Evolutionary conservation across 1,284 basidiomycete species (phyloP), one percentile per base, ranked within the genome.

Genomic region (Irpex rosettiformis): DNA sequence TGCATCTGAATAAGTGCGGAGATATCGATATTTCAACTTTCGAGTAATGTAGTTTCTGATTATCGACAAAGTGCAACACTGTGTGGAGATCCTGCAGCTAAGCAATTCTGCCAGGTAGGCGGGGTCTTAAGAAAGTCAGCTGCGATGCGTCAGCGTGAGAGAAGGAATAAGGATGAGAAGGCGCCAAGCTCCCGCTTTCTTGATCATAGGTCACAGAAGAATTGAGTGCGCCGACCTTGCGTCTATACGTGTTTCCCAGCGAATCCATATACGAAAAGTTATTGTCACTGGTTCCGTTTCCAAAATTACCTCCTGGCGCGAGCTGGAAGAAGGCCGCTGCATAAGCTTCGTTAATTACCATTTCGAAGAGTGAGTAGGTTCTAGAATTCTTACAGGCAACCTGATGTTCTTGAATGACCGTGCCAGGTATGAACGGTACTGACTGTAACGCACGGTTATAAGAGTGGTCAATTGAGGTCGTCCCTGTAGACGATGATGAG

Each of bases 241-340:
- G 75, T 51, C 72, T 71, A 68, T 80, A 91, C 1, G 86, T 88
- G 70, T 90, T 87, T 52, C 83, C 84, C 7, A 69, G 70, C 21
- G 67, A 63, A 67, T 91, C 88, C 7, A 69, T 60, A 65, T 90
- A 92, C 45, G 69, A 72, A 71, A 91, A 84, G 7, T 79, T 80
- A 69, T 90, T 90, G 70, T 79, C 81, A 69, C 75, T 89, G 2
- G 84, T 87, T 42, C 88, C 88, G 60, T 88, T 88, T 0, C 85
- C 87, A 24, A 60, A 77, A 69, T 85, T 85, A 2, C 83, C 81
- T 0, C 72, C 72, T 4, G 77, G 61, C 0, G 77, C 67, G 0
- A 77, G 61, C 13, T 73, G 72, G 72, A 85, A 85, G 71, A 81
- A 82, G 11, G 83, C 86, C 61, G 71, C 85, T 86, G 60, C 16